Evolutionary conservation across 2,329 filamentous ascomycete genomes (phyloP).

Genomic region (Erysiphe pulchra): DNA sequence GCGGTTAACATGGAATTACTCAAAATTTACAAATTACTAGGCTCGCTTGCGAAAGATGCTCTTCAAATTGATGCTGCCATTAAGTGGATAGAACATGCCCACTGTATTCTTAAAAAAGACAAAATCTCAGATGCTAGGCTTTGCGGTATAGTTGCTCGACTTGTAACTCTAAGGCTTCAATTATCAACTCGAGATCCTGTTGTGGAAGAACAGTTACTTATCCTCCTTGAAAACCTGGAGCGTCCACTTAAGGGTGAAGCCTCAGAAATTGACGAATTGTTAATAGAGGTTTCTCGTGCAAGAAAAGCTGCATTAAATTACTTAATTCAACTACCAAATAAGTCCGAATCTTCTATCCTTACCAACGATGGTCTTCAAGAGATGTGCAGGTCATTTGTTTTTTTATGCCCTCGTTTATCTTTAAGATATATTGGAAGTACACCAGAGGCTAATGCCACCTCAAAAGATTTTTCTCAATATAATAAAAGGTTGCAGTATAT

Average conservation of each 20-base stretch:
- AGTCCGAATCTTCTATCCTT: not conserved
- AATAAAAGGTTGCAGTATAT: conserved; percentile 27
- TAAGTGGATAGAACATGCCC: conserved; percentile 25
- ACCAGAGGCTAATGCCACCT: conserved; percentile 22
- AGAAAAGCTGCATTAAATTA: conserved; percentile 27
- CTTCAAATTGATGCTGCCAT: conserved; percentile 24
- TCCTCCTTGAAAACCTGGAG: conserved; percentile 28
- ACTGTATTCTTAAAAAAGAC: conserved; percentile 5
- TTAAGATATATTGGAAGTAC: conserved; percentile 34
- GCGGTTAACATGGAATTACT: conserved; percentile 4
- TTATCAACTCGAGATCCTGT: conserved; percentile 15
- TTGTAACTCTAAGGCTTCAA: conserved; percentile 28
- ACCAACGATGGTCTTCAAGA: conserved; percentile 7
- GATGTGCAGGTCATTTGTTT: conserved; percentile 28
- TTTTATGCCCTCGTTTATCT: conserved; percentile 32
- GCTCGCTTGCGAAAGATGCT: conserved; percentile 21
- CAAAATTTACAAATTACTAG: conserved; percentile 22
- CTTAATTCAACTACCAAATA: conserved; percentile 13
- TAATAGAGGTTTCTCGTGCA: conserved; percentile 27
- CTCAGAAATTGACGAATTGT: conserved; percentile 32
- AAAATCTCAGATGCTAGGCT: conserved; percentile 10
- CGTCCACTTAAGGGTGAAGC: conserved; percentile 32
- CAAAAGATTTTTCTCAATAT: conserved; percentile 29
- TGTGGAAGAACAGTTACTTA: conserved; percentile 19
- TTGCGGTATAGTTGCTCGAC: conserved; percentile 27